Evolutionary conservation across 2,329 filamentous ascomycete species (phyloP).

Genomic region (Conoideocrella luteorostrata): DNA sequence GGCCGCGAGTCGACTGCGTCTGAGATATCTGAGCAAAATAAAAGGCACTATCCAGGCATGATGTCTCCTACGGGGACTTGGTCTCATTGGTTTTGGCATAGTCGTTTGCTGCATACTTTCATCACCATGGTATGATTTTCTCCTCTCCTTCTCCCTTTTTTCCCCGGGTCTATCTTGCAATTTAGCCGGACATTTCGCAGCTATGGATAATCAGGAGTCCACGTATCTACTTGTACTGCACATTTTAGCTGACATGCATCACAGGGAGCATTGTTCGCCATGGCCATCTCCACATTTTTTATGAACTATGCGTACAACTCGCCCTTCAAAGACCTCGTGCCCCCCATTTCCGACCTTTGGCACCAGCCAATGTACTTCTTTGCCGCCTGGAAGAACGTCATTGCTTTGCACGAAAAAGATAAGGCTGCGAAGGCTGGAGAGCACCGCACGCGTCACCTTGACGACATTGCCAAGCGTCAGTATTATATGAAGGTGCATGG

Average conservation of each 20-base stretch:
- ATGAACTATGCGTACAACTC: constrained; percentile 75
- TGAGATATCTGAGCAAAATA: constrained; percentile 60
- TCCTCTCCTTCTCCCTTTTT: not conserved
- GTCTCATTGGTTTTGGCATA: constrained; percentile 79
- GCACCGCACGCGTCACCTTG: constrained; percentile 64
- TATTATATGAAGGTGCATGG: constrained; percentile 85
- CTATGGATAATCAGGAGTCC: too few relatives aligned
- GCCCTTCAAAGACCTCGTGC: constrained; percentile 73
- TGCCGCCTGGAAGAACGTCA: constrained; percentile 61
- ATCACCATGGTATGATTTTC: constrained; percentile 66
- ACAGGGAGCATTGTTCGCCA: constrained; percentile 58
- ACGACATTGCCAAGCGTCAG: constrained; percentile 81
- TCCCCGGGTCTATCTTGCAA: not conserved
- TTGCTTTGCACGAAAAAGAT: constrained; percentile 70
- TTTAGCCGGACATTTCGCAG: too few relatives aligned
- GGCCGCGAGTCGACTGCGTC: constrained; percentile 63
- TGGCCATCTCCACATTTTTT: constrained; percentile 68
- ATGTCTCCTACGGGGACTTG: constrained; percentile 79
- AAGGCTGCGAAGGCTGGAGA: constrained; percentile 62
- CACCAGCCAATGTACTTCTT: constrained; percentile 63
- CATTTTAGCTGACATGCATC: not conserved
- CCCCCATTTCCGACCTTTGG: constrained; percentile 61
- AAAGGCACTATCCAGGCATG: constrained; percentile 77
- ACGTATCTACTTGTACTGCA: too few relatives aligned
- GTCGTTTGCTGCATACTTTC: constrained; percentile 66